These are phyloP conservation scores for Xylaria digitata DNA, from an alignment of 2,329 filamentous ascomycete genomes.

Conservation along the genomic window DNA sequence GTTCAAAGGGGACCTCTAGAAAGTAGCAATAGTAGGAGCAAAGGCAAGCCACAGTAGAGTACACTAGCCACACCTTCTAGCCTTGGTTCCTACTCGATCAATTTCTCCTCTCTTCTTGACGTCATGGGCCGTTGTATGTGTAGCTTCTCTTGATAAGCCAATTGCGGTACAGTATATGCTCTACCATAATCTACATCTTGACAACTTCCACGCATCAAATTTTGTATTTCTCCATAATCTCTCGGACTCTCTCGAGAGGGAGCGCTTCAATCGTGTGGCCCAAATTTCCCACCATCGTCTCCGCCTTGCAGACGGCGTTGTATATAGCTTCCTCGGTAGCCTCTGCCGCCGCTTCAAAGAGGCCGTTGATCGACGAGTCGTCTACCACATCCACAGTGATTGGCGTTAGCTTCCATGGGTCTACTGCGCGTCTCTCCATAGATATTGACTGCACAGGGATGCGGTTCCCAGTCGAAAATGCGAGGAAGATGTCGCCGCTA, in stretches of 20 bases:
- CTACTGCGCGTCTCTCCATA: constrained; percentile 50
- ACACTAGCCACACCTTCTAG: constrained; percentile 5
- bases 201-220: constrained; percentile 10
- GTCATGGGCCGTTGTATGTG: too few species aligned
- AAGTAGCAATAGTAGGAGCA: too few species aligned
- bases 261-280: constrained; percentile 62
- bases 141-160: too few species aligned
- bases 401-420: constrained; percentile 55
- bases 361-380: constrained; percentile 68
- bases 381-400: constrained; percentile 61
- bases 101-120: too few species aligned
- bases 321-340: constrained; percentile 74
- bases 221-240: constrained; percentile 57
- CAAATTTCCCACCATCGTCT: constrained; percentile 66
- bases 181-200: too few species aligned
- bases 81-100: background rate
- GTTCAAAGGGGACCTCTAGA: too few species aligned
- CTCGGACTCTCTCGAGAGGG: constrained; percentile 59
- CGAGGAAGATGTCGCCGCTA: constrained; percentile 75
- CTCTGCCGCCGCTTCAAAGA: constrained; percentile 72
- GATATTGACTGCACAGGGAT: constrained; percentile 58
- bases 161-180: too few species aligned
- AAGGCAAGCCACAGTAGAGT: too few species aligned
- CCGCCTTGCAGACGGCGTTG: constrained; percentile 71
- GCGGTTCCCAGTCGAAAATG: constrained; percentile 71